Evolutionary conservation across 2,329 filamentous ascomycete species (phyloP).

Genomic region (Dothideomycetes sp.): DNA sequence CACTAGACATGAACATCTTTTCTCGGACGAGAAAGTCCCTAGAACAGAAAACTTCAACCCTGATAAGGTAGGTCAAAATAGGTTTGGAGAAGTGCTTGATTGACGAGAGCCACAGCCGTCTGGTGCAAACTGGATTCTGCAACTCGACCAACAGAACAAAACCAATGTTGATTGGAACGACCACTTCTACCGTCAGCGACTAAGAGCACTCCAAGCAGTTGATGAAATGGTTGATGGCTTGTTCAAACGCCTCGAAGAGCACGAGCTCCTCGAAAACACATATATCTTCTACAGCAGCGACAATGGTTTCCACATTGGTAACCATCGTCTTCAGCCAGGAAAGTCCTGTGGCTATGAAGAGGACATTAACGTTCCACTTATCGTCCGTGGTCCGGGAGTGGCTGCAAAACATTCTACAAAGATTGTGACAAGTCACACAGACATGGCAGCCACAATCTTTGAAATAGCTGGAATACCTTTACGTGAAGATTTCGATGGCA

Average conservation of each 20-base stretch:
- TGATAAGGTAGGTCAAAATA: constrained; percentile 25
- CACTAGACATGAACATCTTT: constrained; percentile 53
- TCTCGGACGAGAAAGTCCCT: constrained; percentile 50
- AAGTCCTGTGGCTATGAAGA: constrained; percentile 32
- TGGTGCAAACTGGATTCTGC: constrained; percentile 39
- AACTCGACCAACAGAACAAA: constrained; percentile 37
- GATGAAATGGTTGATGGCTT: constrained; percentile 46
- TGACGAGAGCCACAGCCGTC: constrained; percentile 24
- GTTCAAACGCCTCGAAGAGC: constrained; percentile 33
- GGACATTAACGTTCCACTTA: constrained; percentile 33
- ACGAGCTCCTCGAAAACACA: constrained; percentile 39
- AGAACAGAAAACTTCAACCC: constrained; percentile 60
- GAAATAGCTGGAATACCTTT: constrained; percentile 23
- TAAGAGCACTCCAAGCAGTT: constrained; percentile 44
- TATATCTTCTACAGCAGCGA: constrained; percentile 33
- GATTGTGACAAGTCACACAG: constrained; percentile 31
- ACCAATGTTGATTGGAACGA: constrained; percentile 44
- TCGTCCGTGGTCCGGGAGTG: constrained; percentile 31
- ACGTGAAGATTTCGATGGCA: constrained; percentile 28
- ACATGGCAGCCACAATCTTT: constrained; percentile 32
- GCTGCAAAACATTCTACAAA: constrained; percentile 22
- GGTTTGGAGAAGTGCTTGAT: too few species aligned
- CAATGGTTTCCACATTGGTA: constrained; percentile 33
- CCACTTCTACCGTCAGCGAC: constrained; percentile 41
- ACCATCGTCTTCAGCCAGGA: constrained; percentile 32